Conservation (phyloP, 148 eudicot species). For the Spergularia marina region DNA sequence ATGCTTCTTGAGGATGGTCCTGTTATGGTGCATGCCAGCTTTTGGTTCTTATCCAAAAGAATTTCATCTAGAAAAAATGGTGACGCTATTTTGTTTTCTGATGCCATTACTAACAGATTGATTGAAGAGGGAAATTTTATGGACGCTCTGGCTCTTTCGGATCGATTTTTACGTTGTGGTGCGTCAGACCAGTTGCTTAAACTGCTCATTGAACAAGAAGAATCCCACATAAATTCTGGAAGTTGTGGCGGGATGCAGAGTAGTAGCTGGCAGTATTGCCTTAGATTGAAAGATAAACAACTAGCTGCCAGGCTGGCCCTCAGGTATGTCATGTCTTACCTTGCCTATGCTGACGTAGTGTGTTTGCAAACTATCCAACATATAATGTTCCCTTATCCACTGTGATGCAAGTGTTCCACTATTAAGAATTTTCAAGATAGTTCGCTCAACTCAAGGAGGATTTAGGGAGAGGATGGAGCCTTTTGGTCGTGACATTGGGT, state of each 20-base stretch:
- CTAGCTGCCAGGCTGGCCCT: constrained; percentile 87
- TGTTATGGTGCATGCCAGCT: not conserved
- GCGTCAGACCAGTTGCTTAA: constrained; percentile 83
- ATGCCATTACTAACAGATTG: constrained; percentile 39
- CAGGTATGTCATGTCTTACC: constrained; percentile 45
- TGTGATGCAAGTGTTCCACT: not conserved
- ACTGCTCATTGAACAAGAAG: constrained; percentile 76
- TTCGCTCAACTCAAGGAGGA: not conserved
- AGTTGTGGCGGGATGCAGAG: constrained; percentile 49
- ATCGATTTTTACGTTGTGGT: constrained; percentile 86
- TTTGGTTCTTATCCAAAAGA: not conserved
- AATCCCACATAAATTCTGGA: constrained; percentile 35
- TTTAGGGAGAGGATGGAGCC: too few relatives aligned
- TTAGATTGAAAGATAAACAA: constrained; percentile 84
- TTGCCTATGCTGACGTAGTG: not conserved
- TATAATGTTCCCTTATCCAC: not conserved
- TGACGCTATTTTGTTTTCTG: not conserved
- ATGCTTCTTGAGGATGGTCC: not conserved
- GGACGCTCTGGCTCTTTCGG: constrained; percentile 98
- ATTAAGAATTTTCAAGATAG: not conserved
- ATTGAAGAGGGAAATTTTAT: constrained; percentile 80
- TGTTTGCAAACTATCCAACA: not conserved
- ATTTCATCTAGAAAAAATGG: not conserved
- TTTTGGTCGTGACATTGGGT: too few relatives aligned
- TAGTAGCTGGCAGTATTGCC: constrained; percentile 92